Conservation (phyloP, 768 basidiomycete species). For the Amanita fuliginea region DNA sequence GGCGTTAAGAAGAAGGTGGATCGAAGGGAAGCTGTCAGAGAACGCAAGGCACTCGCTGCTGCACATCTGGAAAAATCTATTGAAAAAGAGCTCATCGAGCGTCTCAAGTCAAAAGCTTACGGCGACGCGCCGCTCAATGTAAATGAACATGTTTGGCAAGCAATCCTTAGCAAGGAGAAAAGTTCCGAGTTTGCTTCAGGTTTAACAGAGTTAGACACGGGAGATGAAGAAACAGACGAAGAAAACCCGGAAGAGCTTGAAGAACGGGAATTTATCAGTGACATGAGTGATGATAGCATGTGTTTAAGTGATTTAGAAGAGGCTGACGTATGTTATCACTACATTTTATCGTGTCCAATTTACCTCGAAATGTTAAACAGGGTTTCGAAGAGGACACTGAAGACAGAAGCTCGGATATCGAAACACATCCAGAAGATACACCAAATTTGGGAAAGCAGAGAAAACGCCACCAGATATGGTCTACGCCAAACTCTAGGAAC, state of each 20-base stretch:
- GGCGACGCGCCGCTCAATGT: constrained; percentile 97
- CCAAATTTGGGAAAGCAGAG: constrained; percentile 61
- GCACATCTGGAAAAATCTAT: constrained; percentile 93
- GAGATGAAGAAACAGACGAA: constrained; percentile 50
- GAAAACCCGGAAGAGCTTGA: constrained; percentile 45
- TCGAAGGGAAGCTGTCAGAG: constrained; percentile 81
- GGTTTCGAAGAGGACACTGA: constrained; percentile 30
- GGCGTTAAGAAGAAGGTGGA: constrained; percentile 98
- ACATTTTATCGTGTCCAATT: neutral
- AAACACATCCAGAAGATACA: constrained; percentile 26
- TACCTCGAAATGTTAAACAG: constrained; percentile 8
- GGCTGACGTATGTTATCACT: constrained; percentile 40
- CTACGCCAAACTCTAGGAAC: constrained; percentile 41
- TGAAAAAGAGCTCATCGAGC: constrained; percentile 91
- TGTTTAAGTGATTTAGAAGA: constrained; percentile 63
- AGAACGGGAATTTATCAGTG: constrained; percentile 66
- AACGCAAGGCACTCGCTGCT: constrained; percentile 92
- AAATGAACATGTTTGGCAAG: constrained; percentile 93
- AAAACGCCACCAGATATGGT: constrained; percentile 29
- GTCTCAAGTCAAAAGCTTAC: constrained; percentile 93
- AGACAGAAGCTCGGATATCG: constrained; percentile 30
- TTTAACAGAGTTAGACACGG: constrained; percentile 33
- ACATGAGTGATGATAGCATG: constrained; percentile 46
- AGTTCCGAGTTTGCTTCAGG: constrained; percentile 27
- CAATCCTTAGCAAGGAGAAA: constrained; percentile 78